phyloP scores from a whole-genome alignment of 805 yeast genomes.

The Suhomyces emberorum region DNA sequence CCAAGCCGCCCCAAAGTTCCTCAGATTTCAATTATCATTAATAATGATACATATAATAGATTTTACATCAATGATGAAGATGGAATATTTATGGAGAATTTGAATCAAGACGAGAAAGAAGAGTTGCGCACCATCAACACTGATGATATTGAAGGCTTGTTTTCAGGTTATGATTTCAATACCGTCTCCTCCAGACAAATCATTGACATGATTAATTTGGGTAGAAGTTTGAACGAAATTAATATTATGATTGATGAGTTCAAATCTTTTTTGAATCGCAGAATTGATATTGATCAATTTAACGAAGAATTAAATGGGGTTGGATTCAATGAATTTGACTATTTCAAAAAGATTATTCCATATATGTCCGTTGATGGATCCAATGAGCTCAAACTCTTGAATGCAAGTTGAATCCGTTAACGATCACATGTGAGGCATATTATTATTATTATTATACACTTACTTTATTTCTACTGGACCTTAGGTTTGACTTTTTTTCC shows the following conservation, averaged over 20 bases:
- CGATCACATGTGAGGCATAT: no score
- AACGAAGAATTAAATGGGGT: constrained; percentile 8
- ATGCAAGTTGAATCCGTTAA: constrained; percentile 28
- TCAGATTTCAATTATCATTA: constrained; percentile 28
- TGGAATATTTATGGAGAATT: constrained; percentile 13
- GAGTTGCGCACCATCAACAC: background rate
- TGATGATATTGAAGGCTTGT: constrained; percentile 5
- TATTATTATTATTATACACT: background rate
- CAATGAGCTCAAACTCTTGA: constrained; percentile 26
- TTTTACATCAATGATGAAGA: constrained; percentile 33
- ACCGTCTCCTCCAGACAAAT: background rate
- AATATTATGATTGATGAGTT: constrained; percentile 45
- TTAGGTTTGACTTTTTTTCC: background rate
- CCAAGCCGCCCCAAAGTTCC: constrained; percentile 28
- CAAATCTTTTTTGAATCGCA: constrained; percentile 34
- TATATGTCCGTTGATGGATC: constrained; percentile 36
- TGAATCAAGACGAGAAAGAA: constrained; percentile 5
- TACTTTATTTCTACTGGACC: background rate
- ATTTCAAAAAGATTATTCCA: constrained; percentile 37
- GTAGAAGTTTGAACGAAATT: constrained; percentile 54
- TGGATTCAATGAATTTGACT: constrained; percentile 28
- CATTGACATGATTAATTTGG: constrained; percentile 32
- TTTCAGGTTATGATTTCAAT: background rate
- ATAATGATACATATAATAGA: constrained; percentile 24
- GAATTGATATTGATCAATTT: constrained; percentile 28